phyloP scores from a whole-genome alignment of 2,329 filamentous ascomycete species.

The Diaporthe australafricana region DNA sequence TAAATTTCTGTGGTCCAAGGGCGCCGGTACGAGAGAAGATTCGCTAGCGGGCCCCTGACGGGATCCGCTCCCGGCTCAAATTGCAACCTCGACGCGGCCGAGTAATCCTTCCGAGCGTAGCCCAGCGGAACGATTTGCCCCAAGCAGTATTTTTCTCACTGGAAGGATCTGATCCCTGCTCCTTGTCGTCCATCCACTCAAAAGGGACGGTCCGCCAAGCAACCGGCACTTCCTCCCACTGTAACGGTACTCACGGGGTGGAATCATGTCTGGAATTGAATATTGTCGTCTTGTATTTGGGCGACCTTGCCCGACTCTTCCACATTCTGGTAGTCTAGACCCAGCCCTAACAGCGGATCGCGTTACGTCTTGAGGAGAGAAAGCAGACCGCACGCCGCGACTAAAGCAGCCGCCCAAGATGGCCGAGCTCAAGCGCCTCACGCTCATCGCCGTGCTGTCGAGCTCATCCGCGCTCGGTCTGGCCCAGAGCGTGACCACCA shows the following conservation, averaged over 20 bases:
- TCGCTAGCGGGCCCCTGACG: slow-evolving; percentile 16
- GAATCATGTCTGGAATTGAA: neutral
- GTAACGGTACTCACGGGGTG: neutral
- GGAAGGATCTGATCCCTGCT: slow-evolving; percentile 17
- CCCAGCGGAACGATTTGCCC: neutral
- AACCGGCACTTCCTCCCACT: neutral
- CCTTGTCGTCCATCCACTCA: neutral
- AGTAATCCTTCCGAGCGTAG: slow-evolving; percentile 16
- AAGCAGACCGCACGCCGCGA: neutral
- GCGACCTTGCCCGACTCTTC: neutral
- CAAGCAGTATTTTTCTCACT: slow-evolving; percentile 20
- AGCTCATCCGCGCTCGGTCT: neutral
- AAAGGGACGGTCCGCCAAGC: slow-evolving; percentile 18
- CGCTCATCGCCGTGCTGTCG: slow-evolving; percentile 10
- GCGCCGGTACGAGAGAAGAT: neutral
- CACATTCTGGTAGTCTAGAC: slow-evolving; percentile 1
- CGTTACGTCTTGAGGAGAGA: slow-evolving; percentile 2
- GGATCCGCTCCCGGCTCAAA: neutral
- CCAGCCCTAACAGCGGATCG: slow-evolving; percentile 20
- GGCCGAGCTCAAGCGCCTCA: neutral
- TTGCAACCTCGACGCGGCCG: slow-evolving; percentile 1
- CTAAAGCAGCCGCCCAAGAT: neutral
- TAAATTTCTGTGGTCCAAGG: slow-evolving; percentile 6
- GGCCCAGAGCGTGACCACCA: neutral
- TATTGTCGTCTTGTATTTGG: neutral